Conservation (phyloP, 768 basidiomycete genomes). For the Phaeotremella skinneri region DNA sequence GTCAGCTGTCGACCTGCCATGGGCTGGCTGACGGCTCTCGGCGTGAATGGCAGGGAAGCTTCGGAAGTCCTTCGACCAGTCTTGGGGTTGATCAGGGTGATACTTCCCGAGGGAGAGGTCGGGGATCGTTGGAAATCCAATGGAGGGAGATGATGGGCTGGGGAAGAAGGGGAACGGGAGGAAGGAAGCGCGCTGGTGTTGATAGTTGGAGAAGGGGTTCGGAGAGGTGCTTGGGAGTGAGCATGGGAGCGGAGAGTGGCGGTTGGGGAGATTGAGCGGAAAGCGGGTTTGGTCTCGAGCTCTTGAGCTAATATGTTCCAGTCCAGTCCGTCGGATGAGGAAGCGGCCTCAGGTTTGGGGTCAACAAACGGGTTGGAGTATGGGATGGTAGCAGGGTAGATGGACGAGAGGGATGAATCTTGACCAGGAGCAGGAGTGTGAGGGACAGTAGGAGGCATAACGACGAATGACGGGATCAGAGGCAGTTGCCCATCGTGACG, state of each 20-base stretch:
- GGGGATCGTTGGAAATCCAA: slow-evolving; percentile 28
- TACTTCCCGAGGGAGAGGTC: slow-evolving; percentile 11
- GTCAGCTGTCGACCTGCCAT: slow-evolving; percentile 19
- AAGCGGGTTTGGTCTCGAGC: slow-evolving; percentile 38
- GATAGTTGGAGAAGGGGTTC: not conserved
- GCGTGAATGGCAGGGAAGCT: slow-evolving; percentile 8
- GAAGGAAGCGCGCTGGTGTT: not conserved
- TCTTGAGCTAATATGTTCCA: slow-evolving; percentile 37
- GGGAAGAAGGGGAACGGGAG: slow-evolving; percentile 1
- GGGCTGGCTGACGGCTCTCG: slow-evolving; percentile 15
- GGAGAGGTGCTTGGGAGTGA: slow-evolving; percentile 18
- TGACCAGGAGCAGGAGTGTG: slow-evolving; percentile 30
- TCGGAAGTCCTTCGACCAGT: slow-evolving; percentile 25
- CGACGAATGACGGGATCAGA: slow-evolving; percentile 30
- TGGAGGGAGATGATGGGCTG: slow-evolving; percentile 26
- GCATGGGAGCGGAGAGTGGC: slow-evolving; percentile 39
- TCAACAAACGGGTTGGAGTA: slow-evolving; percentile 12
- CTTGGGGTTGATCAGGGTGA: slow-evolving; percentile 27
- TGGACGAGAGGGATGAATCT: slow-evolving; percentile 7
- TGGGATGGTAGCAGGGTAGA: slow-evolving; percentile 29
- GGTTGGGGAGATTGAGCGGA: slow-evolving; percentile 45
- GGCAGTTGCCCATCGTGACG: slow-evolving; percentile 23
- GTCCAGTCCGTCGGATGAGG: slow-evolving; percentile 23
- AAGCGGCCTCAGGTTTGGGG: not conserved
- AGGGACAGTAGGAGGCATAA: slow-evolving; percentile 41